Conservation (phyloP, 1,284 basidiomycete species). For the Testicularia cyperi region DNA sequence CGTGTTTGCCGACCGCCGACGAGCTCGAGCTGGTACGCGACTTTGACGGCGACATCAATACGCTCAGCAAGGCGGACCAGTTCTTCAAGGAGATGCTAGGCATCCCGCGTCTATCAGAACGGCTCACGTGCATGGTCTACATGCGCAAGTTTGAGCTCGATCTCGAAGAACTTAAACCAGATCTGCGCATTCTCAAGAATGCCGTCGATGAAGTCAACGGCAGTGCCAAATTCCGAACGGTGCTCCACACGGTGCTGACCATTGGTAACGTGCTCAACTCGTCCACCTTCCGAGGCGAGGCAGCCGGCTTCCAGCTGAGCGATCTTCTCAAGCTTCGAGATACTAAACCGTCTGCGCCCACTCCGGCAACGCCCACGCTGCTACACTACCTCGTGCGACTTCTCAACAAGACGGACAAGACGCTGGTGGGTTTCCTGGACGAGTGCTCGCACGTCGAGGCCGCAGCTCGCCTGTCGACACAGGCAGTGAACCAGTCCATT, state of each 20-base stretch:
- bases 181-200: conserved; percentile 73
- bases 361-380: conserved; percentile 75
- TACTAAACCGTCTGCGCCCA: conserved; percentile 73
- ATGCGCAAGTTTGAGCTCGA: conserved; percentile 77
- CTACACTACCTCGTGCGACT: conserved; percentile 80
- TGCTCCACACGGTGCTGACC: conserved; percentile 68
- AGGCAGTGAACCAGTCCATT: conserved; percentile 28
- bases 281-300: conserved; percentile 78
- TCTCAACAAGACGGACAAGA: conserved; percentile 71
- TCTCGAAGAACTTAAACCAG: conserved; percentile 79
- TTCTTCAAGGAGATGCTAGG: conserved; percentile 79
- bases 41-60: conserved; percentile 38
- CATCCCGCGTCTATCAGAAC: conserved; percentile 73
- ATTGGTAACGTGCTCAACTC: conserved; percentile 82
- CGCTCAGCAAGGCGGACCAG: conserved; percentile 71
- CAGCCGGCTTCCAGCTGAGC: conserved; percentile 78
- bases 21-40: conserved; percentile 50
- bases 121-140: conserved; percentile 80
- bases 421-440: conserved; percentile 73
- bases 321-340: conserved; percentile 81
- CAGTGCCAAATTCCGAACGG: conserved; percentile 70
- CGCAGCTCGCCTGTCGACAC: conserved; percentile 62
- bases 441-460: conserved; percentile 79
- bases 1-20: conserved; percentile 45
- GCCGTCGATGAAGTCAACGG: conserved; percentile 74